Evolutionary conservation across 768 basidiomycete genomes (phyloP), one percentile per base, ranked within the genome.

Genomic region (Mycena haematopus): DNA sequence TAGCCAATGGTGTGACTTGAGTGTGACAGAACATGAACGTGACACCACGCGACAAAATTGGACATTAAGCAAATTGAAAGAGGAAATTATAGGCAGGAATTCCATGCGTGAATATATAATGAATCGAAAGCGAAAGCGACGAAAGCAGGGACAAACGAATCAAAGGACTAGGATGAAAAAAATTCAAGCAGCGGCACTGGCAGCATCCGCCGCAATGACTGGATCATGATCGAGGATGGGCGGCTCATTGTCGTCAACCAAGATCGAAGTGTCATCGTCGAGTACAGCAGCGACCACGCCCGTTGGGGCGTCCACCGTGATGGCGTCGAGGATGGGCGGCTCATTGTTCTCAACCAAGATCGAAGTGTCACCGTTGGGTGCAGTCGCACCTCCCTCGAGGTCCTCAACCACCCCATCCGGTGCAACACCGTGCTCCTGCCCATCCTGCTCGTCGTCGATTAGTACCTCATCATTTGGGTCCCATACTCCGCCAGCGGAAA

Each of bases 61-160:
- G n/a, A n/a, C n/a, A n/a, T n/a, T n/a, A n/a, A 31, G 29, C 29
- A 31, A 4, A 31, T 4, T 31, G 9, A 31, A 31, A 31, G 29
- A 9, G 29, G 6, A 31, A 9, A 31, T 31, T 31, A 31, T 4
- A 31, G 29, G 29, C 29, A 31, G 29, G 29, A 31, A 31, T 5
- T 31, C 29, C 29, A 31, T 31, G 29, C 9, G 29, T 31, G 29
- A 5, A 31, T 50, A 8, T 15, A 49, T 13, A 17, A 31, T 3
- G 6, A 29, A 44, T 14, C 13, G 27, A 42, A 47, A 47, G 42
- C 52, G 52, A 54, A 17, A 60, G 59, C 59, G 51, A 54, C 29
- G 36, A 55, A 46, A 55, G 53, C 55, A 54, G 47, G 51, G 19
- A 60, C 8, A 52, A n/a, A n/a, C n/a, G n/a, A n/a, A n/a, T n/a